These are phyloP conservation scores for Apiospora pterosperma DNA, from an alignment of 2,329 filamentous ascomycete genomes.

Conservation along the genomic window DNA sequence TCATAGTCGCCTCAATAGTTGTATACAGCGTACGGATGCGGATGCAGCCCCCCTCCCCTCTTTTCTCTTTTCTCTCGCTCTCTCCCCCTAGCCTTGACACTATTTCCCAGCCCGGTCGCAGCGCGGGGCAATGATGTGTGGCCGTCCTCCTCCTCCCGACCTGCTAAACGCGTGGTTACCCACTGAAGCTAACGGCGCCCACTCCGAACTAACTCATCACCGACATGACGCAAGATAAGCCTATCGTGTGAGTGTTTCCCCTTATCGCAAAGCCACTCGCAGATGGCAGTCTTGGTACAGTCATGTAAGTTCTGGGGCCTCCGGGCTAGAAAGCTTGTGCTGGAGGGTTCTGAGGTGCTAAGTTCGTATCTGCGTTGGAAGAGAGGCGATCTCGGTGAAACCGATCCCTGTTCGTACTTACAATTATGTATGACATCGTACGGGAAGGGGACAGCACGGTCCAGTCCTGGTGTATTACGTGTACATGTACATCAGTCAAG, in stretches of 20 bases:
- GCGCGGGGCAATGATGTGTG: neutral
- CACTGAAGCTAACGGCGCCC: neutral
- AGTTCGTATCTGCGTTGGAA: neutral
- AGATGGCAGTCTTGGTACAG: neutral
- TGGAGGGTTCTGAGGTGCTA: neutral
- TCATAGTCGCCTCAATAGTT: too few species aligned
- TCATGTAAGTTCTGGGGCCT: neutral
- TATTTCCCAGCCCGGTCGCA: neutral
- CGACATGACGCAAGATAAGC: neutral
- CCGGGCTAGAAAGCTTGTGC: neutral
- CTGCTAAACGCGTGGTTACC: neutral
- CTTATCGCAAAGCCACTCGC: neutral
- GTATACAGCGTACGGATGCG: too few species aligned
- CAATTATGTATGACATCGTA: conserved; percentile 1
- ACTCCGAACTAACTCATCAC: neutral
- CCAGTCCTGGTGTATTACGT: neutral
- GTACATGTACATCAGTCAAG: neutral
- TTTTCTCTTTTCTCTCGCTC: too few species aligned
- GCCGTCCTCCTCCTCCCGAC: too few species aligned
- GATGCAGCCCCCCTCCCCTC: too few species aligned
- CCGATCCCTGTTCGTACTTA: neutral
- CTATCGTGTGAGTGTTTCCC: neutral
- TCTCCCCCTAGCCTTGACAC: neutral
- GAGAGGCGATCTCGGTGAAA: neutral
- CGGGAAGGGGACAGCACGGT: neutral